Conservation (phyloP, 306 rosid species). For the Trifolium subterraneum region DNA sequence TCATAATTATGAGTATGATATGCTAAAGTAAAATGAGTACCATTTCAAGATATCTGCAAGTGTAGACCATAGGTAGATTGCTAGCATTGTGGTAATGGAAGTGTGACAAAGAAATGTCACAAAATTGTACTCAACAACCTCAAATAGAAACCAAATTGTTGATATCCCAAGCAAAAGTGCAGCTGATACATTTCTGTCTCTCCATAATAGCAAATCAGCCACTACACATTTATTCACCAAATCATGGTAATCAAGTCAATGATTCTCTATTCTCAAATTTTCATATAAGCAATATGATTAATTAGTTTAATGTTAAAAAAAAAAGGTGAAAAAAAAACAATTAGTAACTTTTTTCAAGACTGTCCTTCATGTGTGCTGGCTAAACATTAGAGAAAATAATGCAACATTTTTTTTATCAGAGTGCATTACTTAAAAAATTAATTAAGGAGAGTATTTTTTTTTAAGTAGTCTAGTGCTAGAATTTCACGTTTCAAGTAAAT, state of each 20-base stretch:
- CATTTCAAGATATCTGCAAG: conserved; percentile 56
- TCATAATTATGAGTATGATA: not conserved
- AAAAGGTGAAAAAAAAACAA: too few relatives aligned
- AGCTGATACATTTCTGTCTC: conserved; percentile 50
- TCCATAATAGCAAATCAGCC: conserved; percentile 76
- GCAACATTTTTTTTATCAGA: too few relatives aligned
- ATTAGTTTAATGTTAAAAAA: not conserved
- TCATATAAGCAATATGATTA: not conserved
- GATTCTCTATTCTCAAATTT: conserved; percentile 11
- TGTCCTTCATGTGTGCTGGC: too few relatives aligned
- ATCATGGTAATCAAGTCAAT: conserved; percentile 31
- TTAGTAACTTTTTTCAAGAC: too few relatives aligned
- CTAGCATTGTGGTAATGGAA: conserved; percentile 62
- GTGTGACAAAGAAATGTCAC: conserved; percentile 68
- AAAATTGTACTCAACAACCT: conserved; percentile 67
- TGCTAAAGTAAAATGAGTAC: conserved; percentile 42
- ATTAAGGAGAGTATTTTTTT: too few relatives aligned
- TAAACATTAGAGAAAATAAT: too few relatives aligned
- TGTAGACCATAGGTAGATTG: conserved; percentile 64
- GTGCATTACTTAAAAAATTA: too few relatives aligned
- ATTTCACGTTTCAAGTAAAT: too few relatives aligned
- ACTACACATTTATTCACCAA: conserved; percentile 51
- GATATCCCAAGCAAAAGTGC: conserved; percentile 63
- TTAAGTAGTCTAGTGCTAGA: too few relatives aligned
- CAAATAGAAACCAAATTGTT: conserved; percentile 72